These are phyloP conservation scores for Acidomyces sp. DNA, from an alignment of 495 filamentous ascomycete genomes.

Conservation along the genomic window DNA sequence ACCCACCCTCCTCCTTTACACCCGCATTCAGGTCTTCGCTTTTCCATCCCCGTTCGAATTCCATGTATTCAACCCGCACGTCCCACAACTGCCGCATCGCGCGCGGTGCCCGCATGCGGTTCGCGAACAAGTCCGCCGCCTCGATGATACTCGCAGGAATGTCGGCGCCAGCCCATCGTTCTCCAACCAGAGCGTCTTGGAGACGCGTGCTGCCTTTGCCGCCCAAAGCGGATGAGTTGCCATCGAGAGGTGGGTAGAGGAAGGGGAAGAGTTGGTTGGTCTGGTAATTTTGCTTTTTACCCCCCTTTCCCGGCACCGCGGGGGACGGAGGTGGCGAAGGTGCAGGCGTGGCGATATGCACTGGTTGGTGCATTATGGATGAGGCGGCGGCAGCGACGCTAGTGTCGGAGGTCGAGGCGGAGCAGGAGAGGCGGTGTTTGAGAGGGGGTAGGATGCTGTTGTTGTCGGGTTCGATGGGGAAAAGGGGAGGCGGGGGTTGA, in stretches of 20 bases:
- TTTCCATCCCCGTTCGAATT: slow-evolving; percentile 51
- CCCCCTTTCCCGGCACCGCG: slow-evolving; percentile 72
- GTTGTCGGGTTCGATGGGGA: slow-evolving; percentile 79
- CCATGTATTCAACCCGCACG: slow-evolving; percentile 78
- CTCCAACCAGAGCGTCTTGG: slow-evolving; percentile 63
- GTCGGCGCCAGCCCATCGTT: slow-evolving; percentile 79
- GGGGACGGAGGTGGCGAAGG: slow-evolving; percentile 96
- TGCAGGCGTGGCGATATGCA: slow-evolving; percentile 93
- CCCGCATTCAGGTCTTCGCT: slow-evolving; percentile 18
- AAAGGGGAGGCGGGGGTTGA: slow-evolving; percentile 66
- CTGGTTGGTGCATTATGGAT: slow-evolving; percentile 87
- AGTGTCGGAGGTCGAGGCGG: slow-evolving; percentile 34
- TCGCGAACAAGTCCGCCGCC: slow-evolving; percentile 85
- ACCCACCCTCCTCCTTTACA: slow-evolving; percentile 20
- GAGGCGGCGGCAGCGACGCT: slow-evolving; percentile 39
- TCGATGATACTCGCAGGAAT: slow-evolving; percentile 87
- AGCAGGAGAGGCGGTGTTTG: slow-evolving; percentile 49
- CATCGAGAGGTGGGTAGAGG: slow-evolving; percentile 83
- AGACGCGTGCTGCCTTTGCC: slow-evolving; percentile 68
- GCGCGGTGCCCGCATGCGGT: slow-evolving; percentile 74
- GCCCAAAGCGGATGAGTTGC: slow-evolving; percentile 66
- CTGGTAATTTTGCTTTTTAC: slow-evolving; percentile 98
- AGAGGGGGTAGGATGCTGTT: slow-evolving; percentile 81
- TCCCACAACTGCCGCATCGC: slow-evolving; percentile 91
- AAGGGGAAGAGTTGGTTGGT: slow-evolving; percentile 98